These are phyloP conservation scores for Saccharomyces kudriavzevii DNA, from an alignment of 805 yeast genomes.

Conservation along the genomic window DNA sequence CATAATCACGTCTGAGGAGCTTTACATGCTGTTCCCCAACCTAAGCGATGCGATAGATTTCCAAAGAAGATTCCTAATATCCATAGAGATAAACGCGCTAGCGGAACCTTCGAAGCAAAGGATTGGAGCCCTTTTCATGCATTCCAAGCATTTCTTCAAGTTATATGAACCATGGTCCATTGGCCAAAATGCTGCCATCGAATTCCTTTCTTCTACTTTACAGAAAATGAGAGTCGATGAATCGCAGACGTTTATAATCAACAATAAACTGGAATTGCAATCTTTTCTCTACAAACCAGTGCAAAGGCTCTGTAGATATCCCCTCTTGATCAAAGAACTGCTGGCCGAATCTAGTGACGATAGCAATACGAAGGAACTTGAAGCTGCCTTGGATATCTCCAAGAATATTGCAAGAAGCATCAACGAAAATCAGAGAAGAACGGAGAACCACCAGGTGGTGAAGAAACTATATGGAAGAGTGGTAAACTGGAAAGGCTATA, in stretches of 20 bases:
- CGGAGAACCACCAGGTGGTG: conserved; percentile 72
- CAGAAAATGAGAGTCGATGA: conserved; percentile 46
- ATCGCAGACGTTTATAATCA: conserved; percentile 44
- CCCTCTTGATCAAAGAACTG: conserved; percentile 69
- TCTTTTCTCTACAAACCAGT: conserved; percentile 88
- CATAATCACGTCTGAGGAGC: conserved; percentile 65
- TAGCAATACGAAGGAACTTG: conserved; percentile 56
- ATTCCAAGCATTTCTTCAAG: conserved; percentile 76
- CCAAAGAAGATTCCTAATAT: conserved; percentile 81
- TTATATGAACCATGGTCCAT: conserved; percentile 92
- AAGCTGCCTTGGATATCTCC: conserved; percentile 61
- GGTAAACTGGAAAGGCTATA: conserved; percentile 87
- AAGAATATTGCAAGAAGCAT: conserved; percentile 80
- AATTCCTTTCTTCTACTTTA: conserved; percentile 46
- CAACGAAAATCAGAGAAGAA: conserved; percentile 87
- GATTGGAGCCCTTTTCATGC: conserved; percentile 81
- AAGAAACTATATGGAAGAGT: conserved; percentile 67
- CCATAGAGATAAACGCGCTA: conserved; percentile 78
- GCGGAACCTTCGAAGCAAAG: conserved; percentile 71
- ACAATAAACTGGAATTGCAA: conserved; percentile 82
- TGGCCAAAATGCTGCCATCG: conserved; percentile 81
- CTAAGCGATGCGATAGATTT: conserved; percentile 77
- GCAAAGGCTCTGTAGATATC: conserved; percentile 93
- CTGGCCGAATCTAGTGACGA: conserved; percentile 39
- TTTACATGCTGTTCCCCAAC: conserved; percentile 79